Percentiles rank a stretch among this genome's conserved stretches.
Evolutionary conservation across 1,284 basidiomycete species (phyloP).

Genomic region (Pseudozyma thailandica): DNA sequence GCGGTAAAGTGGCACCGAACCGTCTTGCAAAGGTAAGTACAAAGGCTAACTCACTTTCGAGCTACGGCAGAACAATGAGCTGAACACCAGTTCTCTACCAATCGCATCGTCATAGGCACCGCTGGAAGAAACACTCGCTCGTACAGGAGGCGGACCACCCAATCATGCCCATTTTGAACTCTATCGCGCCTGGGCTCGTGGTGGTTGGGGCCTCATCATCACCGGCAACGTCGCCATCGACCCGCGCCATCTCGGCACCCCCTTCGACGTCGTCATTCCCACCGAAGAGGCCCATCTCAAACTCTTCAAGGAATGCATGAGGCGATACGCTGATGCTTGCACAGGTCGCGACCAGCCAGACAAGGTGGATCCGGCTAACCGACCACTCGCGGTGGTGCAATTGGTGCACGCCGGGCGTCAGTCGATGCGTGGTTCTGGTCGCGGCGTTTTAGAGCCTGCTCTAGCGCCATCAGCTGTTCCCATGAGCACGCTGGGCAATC

Average conservation of each 20-base stretch:
- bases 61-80: not conserved
- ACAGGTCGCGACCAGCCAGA: conserved; percentile 47
- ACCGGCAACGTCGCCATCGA: conserved; percentile 88
- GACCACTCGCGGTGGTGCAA: conserved; percentile 75
- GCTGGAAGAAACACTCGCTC: conserved; percentile 61
- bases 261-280: conserved; percentile 81
- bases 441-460: conserved; percentile 74
- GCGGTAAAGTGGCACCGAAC: conserved; percentile 70
- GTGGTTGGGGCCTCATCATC: conserved; percentile 87
- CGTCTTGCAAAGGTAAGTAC: conserved; percentile 71
- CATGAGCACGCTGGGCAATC: conserved; percentile 69
- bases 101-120: conserved; percentile 41
- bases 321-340: conserved; percentile 50
- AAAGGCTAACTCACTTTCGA: not conserved
- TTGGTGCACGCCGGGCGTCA: conserved; percentile 88
- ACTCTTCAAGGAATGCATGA: conserved; percentile 64
- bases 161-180: conserved; percentile 73
- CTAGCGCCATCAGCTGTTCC: conserved; percentile 79
- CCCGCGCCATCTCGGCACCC: conserved; percentile 78
- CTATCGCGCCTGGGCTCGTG: conserved; percentile 80
- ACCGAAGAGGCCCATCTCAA: conserved; percentile 59
- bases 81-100: not conserved
- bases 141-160: conserved; percentile 57
- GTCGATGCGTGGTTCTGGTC: conserved; percentile 78
- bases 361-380: conserved; percentile 63